phyloP scores from a whole-genome alignment of 805 yeast genomes.

The Diddensiella santjacobensis region DNA sequence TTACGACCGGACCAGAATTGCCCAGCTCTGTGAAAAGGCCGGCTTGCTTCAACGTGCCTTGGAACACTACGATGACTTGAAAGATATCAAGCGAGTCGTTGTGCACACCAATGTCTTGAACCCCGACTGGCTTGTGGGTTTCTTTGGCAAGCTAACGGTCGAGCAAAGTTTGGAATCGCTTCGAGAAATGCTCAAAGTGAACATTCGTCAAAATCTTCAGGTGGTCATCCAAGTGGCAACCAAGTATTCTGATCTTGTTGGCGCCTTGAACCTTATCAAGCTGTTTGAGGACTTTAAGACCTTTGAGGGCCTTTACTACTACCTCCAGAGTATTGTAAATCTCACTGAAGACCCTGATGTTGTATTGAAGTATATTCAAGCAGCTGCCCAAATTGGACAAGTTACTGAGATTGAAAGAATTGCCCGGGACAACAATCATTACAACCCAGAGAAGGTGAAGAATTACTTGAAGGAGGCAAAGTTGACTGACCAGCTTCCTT shows the following conservation, averaged over 20 bases:
- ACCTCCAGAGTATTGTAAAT: constrained; percentile 88
- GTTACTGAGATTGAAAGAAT: constrained; percentile 92
- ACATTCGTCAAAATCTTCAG: constrained; percentile 83
- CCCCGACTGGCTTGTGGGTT: constrained; percentile 87
- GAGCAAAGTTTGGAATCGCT: constrained; percentile 88
- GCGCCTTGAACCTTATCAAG: constrained; percentile 78
- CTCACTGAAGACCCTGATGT: constrained; percentile 91
- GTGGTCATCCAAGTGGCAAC: constrained; percentile 95
- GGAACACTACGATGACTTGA: constrained; percentile 91
- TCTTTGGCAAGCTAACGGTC: constrained; percentile 89
- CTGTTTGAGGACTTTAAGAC: constrained; percentile 92
- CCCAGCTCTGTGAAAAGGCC: constrained; percentile 91
- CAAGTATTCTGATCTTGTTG: constrained; percentile 90
- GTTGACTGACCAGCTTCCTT: constrained; percentile 91
- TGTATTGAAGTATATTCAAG: constrained; percentile 91
- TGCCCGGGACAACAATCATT: constrained; percentile 88
- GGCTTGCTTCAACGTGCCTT: constrained; percentile 93
- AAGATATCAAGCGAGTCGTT: constrained; percentile 92
- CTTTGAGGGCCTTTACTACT: constrained; percentile 90
- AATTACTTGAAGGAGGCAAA: constrained; percentile 93
- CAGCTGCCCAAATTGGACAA: constrained; percentile 89
- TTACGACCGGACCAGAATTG: constrained; percentile 90
- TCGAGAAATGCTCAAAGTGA: constrained; percentile 75
- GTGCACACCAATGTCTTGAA: constrained; percentile 79
- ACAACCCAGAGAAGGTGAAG: constrained; percentile 96